phyloP scores from a whole-genome alignment of 805 yeast species.

The Cyberlindnera sargentensis region DNA sequence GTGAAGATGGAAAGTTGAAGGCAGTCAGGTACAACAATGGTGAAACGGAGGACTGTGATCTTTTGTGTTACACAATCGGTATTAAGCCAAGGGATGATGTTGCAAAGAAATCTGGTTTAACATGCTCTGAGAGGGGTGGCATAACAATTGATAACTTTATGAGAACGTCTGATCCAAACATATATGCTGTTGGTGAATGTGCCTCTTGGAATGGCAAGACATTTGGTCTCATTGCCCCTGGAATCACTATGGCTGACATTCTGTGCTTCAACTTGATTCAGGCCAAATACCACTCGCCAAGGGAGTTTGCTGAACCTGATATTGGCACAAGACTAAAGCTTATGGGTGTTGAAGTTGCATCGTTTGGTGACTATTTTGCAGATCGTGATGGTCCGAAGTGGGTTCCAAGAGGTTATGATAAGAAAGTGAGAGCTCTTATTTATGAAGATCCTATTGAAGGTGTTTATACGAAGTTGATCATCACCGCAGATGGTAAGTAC shows the following conservation, averaged over 20 bases:
- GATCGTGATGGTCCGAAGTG: conserved; percentile 29
- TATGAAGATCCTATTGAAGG: conserved; percentile 30
- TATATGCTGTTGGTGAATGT: conserved; percentile 32
- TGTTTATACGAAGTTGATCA: conserved; percentile 27
- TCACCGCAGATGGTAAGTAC: conserved; percentile 29
- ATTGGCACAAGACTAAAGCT: conserved; percentile 30
- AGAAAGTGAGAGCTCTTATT: conserved; percentile 22
- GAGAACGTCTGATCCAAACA: conserved; percentile 22
- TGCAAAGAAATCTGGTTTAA: conserved; percentile 21
- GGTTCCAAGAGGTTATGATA: conserved; percentile 24
- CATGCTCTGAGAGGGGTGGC: conserved; percentile 25
- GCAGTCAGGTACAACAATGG: conserved; percentile 25
- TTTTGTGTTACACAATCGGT: conserved; percentile 30
- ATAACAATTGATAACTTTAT: conserved; percentile 24
- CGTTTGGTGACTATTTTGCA: conserved; percentile 33
- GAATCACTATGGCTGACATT: conserved; percentile 32
- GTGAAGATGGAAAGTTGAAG: conserved; percentile 15
- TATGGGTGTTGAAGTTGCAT: conserved; percentile 33
- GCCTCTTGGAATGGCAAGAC: conserved; percentile 31
- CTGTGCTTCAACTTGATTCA: conserved; percentile 30
- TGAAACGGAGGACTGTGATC: conserved; percentile 24
- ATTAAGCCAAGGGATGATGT: conserved; percentile 30
- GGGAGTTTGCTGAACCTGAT: conserved; percentile 27
- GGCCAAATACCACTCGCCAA: conserved; percentile 25
- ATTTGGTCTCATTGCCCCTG: conserved; percentile 33